Evolutionary conservation across 768 basidiomycete species (phyloP), one percentile per base, ranked within the genome.

Genomic region (Kwoniella sp.): DNA sequence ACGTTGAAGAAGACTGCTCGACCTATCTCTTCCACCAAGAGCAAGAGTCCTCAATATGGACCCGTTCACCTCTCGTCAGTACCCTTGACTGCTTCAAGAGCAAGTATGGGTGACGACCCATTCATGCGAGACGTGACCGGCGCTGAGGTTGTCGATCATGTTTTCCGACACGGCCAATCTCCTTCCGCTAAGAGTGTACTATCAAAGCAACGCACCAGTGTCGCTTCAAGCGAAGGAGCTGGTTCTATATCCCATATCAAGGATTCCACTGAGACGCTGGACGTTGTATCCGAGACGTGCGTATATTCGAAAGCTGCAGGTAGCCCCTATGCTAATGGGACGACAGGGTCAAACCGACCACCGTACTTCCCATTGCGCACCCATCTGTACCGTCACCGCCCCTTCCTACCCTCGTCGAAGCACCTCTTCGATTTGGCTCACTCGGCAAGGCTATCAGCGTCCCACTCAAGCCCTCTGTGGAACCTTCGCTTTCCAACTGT

Each of bases 51-150:
- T 19, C 28, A 43, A 14, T 22, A 20, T 14, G 26, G 32, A 15
- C 32, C 50, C 3, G 28, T 57, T 6, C 41, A 40, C 22, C 44
- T 45, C 12, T 44, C 56, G 3, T 15, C 32, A 1, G 49, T 41
- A n/a, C 48, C 55, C 27, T 29, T 48, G 17, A 40, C 43, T 9
- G 41, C 42, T 15, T 37, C 50, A 25, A 46, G 67, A 23, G 53
- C 64, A 2, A 63, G 62, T 22, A 61, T 69, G 31, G 64, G 62
- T 14, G 60, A 60, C 17, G 67, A 69, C 31, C 67, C 67, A 12
- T 69, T 69, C 44, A 37, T 52, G 4, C 23, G 62, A 26, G 39
- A 31, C 23, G 58, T 44, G 9, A 31, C 54, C 15, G 64, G 64
- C 10, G 67, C 64, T 3, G 56, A 63, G 36, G 64, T 69, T 3